These are phyloP conservation scores for Tripterygium wilfordii DNA, from an alignment of 177 flowering plant species.

Conservation along the genomic window DNA sequence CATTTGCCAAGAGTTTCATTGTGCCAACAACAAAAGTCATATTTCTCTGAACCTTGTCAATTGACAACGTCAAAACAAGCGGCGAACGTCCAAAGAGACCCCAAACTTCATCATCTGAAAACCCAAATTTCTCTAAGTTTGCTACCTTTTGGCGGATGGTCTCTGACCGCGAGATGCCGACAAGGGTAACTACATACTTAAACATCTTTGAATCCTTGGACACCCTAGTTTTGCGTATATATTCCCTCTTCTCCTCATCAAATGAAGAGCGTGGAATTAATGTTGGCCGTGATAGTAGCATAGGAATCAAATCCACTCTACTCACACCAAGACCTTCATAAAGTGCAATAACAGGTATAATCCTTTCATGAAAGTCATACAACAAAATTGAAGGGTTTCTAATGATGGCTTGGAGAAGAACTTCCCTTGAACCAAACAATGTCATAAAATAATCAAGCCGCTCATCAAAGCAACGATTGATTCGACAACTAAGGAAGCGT, in stretches of 20 bases:
- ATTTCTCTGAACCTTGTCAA: conserved; percentile 68
- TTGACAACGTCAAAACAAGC: conserved; percentile 42
- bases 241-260: conserved; percentile 47
- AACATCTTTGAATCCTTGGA: conserved; percentile 47
- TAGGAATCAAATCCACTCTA: conserved; percentile 27
- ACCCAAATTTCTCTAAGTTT: conserved; percentile 60
- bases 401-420: conserved; percentile 41
- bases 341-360: conserved; percentile 35
- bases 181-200: conserved; percentile 51
- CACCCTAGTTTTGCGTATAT: conserved; percentile 40
- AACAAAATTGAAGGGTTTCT: conserved; percentile 61
- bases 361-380: conserved; percentile 31
- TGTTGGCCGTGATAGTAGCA: conserved; percentile 58
- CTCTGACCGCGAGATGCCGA: conserved; percentile 56
- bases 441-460: conserved; percentile 35
- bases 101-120: conserved; percentile 46
- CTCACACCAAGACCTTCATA: conserved; percentile 49
- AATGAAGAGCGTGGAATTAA: conserved; percentile 49
- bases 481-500: conserved; percentile 35
- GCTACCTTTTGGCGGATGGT: conserved; percentile 50
- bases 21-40: conserved; percentile 57
- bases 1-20: conserved; percentile 47
- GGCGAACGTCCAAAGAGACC: conserved; percentile 45
- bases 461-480: conserved; percentile 33
- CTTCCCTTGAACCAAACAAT: conserved; percentile 44